Evolutionary conservation across 2,329 filamentous ascomycete species (phyloP), one percentile per base, ranked within the genome.

Genomic region (Fonsecaea monophora): DNA sequence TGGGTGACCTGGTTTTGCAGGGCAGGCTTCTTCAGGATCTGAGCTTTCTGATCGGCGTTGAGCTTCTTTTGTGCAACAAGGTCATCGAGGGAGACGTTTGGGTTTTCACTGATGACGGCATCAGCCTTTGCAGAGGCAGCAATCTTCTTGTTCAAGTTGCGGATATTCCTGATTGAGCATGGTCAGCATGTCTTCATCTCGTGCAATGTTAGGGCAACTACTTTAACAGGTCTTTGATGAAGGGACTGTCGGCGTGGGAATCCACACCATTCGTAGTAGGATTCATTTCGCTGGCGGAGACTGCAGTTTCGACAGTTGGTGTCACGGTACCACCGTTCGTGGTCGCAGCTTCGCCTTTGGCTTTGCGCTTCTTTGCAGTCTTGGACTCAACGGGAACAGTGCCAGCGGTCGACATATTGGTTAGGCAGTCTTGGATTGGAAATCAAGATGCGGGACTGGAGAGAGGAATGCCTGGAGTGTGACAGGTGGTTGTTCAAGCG

Each of bases 101-200:
- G 85, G 76, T 89, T 85, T 70, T 88, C 87, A 62, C 84, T 83
- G 69, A 89, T 77, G 72, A 89, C 85, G 18, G 82, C 76, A 71
- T 89, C 86, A 71, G 87, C 83, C 77, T 88, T 89, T 62, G 84
- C 78, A 72, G 85, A 86, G 63, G 82, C 82, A 72, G 85, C 92
- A 75, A 98, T 89, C 82, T 97, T 97, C 87, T 97, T 98, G 84
- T 89, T 91, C 75, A 95, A 83, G 79, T 95, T 96, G 76, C 94
- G 93, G 74, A 97, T 91, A 79, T 88, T 92, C 85, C 93, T 97
- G 68, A 66, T 9, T 21, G 15, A 70, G 30, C 25, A 63, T 63
- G 18, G 53, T 67, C 66, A 60, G 61, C 35, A 34, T 18, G 8
- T 42, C 12, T 30, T 56, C 10, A 50, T 25, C 53, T 48, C 54